Conservation (phyloP, 257 asterid genomes). For the Solanum tarapatanum region DNA sequence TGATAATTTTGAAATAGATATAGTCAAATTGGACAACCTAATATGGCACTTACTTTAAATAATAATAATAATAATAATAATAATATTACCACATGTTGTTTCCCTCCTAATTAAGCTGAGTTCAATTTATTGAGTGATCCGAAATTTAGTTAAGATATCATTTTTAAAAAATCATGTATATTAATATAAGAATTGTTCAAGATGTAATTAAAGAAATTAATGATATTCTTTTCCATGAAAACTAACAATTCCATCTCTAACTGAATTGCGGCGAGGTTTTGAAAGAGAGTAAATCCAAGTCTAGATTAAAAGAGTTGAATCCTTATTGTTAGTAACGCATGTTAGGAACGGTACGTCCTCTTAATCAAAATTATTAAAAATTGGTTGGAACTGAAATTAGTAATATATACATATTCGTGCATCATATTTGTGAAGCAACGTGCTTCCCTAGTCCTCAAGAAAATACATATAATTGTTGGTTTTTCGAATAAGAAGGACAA, state of each 20-base stretch:
- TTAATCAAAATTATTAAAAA: no score
- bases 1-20: not conserved
- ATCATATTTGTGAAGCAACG: not conserved
- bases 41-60: not conserved
- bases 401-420: no score
- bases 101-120: no score
- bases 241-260: not conserved
- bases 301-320: no score
- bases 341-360: no score
- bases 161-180: not conserved
- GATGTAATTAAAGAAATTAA: not conserved
- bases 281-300: no score
- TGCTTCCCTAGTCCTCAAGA: not conserved
- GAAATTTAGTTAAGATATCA: not conserved
- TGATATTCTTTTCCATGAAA: not conserved
- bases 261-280: not conserved
- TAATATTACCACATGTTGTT: not conserved
- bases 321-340: no score
- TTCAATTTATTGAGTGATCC: not conserved
- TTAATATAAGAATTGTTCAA: not conserved
- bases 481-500: not conserved
- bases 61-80: not conserved
- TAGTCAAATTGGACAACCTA: not conserved
- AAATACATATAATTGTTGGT: not conserved
- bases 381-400: no score